These are phyloP conservation scores for Coemansia sp. DNA, from an alignment of 192 early-diverging fungal genomes.

Conservation along the genomic window DNA sequence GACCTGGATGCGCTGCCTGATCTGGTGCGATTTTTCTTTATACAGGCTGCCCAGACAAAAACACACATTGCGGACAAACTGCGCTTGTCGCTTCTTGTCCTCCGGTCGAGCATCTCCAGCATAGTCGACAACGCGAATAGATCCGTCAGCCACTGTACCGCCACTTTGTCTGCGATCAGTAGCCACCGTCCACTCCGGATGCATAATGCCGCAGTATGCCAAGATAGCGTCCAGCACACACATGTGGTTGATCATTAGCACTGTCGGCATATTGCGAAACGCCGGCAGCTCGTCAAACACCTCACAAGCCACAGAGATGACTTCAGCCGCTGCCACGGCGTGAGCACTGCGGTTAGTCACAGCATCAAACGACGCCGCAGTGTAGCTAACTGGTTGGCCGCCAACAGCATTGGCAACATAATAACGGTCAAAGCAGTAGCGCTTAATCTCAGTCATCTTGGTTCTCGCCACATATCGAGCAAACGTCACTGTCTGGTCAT, in stretches of 20 bases:
- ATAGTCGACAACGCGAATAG: background rate
- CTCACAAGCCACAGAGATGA: constrained; percentile 79
- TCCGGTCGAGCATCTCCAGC: constrained; percentile 12
- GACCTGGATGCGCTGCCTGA: constrained; percentile 45
- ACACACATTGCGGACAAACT: constrained; percentile 57
- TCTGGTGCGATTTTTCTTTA: constrained; percentile 46
- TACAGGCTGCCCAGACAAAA: constrained; percentile 64
- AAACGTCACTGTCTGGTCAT: constrained; percentile 92
- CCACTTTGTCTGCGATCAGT: constrained; percentile 6
- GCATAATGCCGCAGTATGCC: constrained; percentile 69
- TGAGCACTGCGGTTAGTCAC: constrained; percentile 65
- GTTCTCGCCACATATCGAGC: constrained; percentile 81
- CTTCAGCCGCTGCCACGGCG: constrained; percentile 85
- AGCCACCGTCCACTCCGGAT: constrained; percentile 44
- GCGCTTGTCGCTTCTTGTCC: constrained; percentile 19
- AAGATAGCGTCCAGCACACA: constrained; percentile 73
- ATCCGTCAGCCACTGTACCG: background rate
- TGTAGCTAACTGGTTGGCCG: constrained; percentile 80
- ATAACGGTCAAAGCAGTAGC: constrained; percentile 84
- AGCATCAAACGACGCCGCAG: constrained; percentile 93
- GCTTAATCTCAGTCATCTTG: constrained; percentile 74
- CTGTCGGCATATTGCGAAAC: constrained; percentile 60
- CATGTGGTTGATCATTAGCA: constrained; percentile 77
- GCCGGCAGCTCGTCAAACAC: constrained; percentile 70
- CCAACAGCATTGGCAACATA: constrained; percentile 81